phyloP scores from a whole-genome alignment of 139 green algal species.

The Chlamydomonas asymmetrica region DNA sequence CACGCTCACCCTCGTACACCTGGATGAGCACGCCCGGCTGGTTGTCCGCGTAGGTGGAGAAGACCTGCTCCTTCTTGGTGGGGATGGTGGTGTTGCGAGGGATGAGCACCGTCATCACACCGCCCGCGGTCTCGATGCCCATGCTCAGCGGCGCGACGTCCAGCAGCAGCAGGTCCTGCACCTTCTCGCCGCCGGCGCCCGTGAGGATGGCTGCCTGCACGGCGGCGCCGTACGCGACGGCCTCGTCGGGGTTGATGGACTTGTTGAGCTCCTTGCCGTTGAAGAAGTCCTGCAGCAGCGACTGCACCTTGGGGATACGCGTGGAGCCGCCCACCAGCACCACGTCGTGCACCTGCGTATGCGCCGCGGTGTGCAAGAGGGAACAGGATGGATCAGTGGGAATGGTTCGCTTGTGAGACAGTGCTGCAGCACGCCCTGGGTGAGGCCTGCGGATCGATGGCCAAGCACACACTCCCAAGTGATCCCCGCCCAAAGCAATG shows the following conservation, averaged over 20 bases:
- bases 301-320: constrained; percentile 89
- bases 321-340: constrained; percentile 94
- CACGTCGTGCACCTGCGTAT: constrained; percentile 71
- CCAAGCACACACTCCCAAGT: too few relatives aligned
- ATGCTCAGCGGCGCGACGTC: constrained; percentile 92
- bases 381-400: too few relatives aligned
- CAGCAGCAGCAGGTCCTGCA: constrained; percentile 94
- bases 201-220: constrained; percentile 95
- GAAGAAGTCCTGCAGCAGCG: constrained; percentile 43
- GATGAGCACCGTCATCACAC: constrained; percentile 86
- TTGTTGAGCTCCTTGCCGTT: constrained; percentile 96
- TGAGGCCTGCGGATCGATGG: too few relatives aligned
- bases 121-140: constrained; percentile 85
- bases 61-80: constrained; percentile 97
- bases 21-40: constrained; percentile 90
- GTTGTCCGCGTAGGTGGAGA: constrained; percentile 97
- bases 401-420: too few relatives aligned
- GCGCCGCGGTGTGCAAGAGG: too few relatives aligned
- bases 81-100: constrained; percentile 94
- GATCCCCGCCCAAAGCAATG: too few relatives aligned
- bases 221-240: constrained; percentile 93
- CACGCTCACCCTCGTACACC: constrained; percentile 87
- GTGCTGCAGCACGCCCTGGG: too few relatives aligned
- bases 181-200: constrained; percentile 84
- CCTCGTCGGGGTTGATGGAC: constrained; percentile 97